A percentile compares a stretch with the other conserved stretches of the same genome.
phyloP scores from a whole-genome alignment of 805 yeast genomes.

The Tetrapisispora fleetii region DNA sequence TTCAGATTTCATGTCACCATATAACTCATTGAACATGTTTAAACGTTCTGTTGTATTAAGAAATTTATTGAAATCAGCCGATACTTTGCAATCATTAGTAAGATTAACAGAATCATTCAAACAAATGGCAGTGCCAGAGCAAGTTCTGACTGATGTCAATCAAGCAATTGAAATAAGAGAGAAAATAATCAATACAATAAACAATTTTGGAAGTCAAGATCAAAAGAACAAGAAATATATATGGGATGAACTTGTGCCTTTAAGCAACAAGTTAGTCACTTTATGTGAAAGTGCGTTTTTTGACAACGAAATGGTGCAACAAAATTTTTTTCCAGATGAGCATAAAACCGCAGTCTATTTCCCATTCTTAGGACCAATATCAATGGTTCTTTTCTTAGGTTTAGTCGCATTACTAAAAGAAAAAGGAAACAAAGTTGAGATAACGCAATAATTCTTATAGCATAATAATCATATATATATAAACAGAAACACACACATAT shows the following conservation, averaged over 20 bases:
- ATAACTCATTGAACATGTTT: constrained; percentile 52
- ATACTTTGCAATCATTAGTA: constrained; percentile 63
- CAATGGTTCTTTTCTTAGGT: constrained; percentile 52
- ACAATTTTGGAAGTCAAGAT: constrained; percentile 9
- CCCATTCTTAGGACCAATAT: constrained; percentile 81
- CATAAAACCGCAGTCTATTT: constrained; percentile 90
- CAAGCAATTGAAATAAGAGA: constrained; percentile 37
- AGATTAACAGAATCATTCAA: constrained; percentile 60
- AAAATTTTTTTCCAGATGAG: constrained; percentile 89
- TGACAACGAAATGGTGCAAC: constrained; percentile 91
- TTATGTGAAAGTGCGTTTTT: constrained; percentile 63
- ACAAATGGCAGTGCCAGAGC: constrained; percentile 75
- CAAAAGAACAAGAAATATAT: constrained; percentile 15
- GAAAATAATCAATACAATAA: constrained; percentile 13
- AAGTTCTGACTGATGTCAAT: constrained; percentile 51
- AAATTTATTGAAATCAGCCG: constrained; percentile 54
- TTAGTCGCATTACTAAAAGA: constrained; percentile 39
- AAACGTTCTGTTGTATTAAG: constrained; percentile 48
- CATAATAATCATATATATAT: background rate
- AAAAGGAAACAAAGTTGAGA: background rate
- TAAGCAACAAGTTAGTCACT: constrained; percentile 39
- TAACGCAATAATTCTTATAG: background rate
- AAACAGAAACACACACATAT: background rate
- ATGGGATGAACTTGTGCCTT: constrained; percentile 43
- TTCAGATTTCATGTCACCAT: constrained; percentile 33